Evolutionary conservation across 2,329 filamentous ascomycete species (phyloP).

Genomic region (Fusarium palustre): DNA sequence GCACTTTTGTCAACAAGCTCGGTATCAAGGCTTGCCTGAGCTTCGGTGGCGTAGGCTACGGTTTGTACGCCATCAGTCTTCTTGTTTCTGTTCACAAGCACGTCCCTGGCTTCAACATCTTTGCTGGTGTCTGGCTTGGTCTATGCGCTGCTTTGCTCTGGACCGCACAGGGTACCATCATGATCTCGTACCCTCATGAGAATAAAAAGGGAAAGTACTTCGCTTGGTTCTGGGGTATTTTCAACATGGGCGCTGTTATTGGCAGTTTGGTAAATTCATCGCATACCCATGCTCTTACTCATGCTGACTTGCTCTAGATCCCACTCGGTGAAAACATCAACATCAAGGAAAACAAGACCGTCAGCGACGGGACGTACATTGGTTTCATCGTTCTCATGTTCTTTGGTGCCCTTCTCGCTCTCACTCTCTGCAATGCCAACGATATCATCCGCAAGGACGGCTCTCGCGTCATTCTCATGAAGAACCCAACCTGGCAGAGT

Average conservation of each 20-base stretch:
- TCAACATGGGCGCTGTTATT: conserved; percentile 91
- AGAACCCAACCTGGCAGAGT: conserved; percentile 86
- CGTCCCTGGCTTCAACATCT: conserved; percentile 60
- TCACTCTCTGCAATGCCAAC: conserved; percentile 76
- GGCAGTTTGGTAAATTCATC: conserved; percentile 68
- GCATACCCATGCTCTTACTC: accelerated
- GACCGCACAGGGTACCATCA: conserved; percentile 86
- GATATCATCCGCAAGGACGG: conserved; percentile 81
- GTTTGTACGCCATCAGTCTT: conserved; percentile 74
- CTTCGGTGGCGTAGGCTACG: conserved; percentile 81
- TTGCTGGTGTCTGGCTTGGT: conserved; percentile 80
- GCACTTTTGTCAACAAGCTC: conserved; percentile 80
- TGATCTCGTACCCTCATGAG: conserved; percentile 90
- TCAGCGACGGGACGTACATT: conserved; percentile 85
- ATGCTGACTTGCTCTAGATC: conserved; percentile 61
- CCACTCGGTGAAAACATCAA: conserved; percentile 49
- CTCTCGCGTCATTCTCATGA: conserved; percentile 85
- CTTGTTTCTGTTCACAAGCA: conserved; percentile 76
- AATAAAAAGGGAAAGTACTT: conserved; percentile 87
- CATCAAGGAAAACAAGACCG: conserved; percentile 54
- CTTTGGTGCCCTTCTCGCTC: conserved; percentile 75
- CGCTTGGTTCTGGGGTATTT: conserved; percentile 93
- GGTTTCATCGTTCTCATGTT: conserved; percentile 89
- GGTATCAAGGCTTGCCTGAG: conserved; percentile 75
- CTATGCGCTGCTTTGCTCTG: conserved; percentile 83